These are phyloP conservation scores for Auriscalpium orientale DNA, from an alignment of 768 basidiomycete genomes.

Conservation along the genomic window DNA sequence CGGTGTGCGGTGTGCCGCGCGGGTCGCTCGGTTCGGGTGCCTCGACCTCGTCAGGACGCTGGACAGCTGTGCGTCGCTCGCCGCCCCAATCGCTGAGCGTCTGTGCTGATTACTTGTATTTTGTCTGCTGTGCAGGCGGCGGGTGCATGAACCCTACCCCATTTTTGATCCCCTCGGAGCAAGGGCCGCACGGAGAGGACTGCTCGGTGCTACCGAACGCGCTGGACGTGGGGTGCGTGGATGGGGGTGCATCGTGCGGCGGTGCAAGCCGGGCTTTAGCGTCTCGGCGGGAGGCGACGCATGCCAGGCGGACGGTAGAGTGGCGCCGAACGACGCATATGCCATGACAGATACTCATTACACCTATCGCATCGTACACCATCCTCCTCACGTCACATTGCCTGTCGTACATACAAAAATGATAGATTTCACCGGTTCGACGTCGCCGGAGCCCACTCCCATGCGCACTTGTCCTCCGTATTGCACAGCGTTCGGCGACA, in stretches of 20 bases:
- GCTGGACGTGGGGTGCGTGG: not conserved
- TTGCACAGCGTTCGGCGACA: not conserved
- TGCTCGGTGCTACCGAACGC: not conserved
- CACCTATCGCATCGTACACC: too few relatives aligned
- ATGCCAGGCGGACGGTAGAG: not conserved
- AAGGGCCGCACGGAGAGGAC: not conserved
- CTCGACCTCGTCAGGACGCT: slow-evolving; percentile 26
- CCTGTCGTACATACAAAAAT: too few relatives aligned
- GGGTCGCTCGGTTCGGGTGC: slow-evolving; percentile 33
- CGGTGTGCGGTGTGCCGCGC: slow-evolving; percentile 30
- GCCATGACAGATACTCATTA: too few relatives aligned
- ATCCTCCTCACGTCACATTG: too few relatives aligned
- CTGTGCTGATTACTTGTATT: too few relatives aligned
- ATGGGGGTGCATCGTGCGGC: not conserved
- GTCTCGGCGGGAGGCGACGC: not conserved
- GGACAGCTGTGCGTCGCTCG: not conserved
- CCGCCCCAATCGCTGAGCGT: too few relatives aligned
- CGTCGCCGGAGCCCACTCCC: slow-evolving; percentile 5
- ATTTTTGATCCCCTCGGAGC: not conserved
- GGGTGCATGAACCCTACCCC: not conserved
- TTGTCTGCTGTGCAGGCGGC: not conserved
- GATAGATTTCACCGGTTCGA: slow-evolving; percentile 11
- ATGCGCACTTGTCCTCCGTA: not conserved
- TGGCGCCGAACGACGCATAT: too few relatives aligned
- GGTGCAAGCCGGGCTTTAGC: not conserved